Conservation (phyloP, 179 eudicot genomes). For the Nepenthes alata region DNA sequence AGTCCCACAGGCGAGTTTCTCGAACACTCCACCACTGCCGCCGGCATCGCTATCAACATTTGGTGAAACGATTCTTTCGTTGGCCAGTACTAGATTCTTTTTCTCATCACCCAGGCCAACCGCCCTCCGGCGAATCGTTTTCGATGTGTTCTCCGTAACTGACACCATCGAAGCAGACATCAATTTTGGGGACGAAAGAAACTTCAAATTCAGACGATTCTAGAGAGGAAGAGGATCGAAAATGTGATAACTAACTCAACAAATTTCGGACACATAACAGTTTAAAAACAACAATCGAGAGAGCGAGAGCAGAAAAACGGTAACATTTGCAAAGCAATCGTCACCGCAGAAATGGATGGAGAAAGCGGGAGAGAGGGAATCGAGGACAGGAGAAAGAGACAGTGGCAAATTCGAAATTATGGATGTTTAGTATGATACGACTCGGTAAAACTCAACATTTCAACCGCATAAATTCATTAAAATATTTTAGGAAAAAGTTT, state of each 20-base stretch:
- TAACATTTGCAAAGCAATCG: no score
- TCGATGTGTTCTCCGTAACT: conserved; percentile 30
- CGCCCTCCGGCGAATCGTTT: conserved; percentile 37
- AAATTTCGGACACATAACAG: no score
- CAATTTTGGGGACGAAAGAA: not conserved
- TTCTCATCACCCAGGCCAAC: conserved; percentile 33
- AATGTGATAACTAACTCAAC: not conserved
- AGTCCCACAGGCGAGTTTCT: conserved; percentile 1
- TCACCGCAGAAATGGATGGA: no score
- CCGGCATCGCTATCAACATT: conserved; percentile 1
- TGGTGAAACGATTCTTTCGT: conserved; percentile 11
- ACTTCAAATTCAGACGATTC: conserved; percentile 3
- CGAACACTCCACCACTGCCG: conserved; percentile 11
- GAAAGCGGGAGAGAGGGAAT: no score
- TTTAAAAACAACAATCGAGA: no score
- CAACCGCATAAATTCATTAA: no score
- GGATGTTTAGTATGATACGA: no score
- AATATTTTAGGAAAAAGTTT: no score
- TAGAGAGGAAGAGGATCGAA: not conserved
- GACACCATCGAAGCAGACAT: conserved; percentile 57
- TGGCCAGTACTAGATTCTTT: conserved; percentile 14
- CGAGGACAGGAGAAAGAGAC: no score
- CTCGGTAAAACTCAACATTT: no score
- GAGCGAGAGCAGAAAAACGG: no score
- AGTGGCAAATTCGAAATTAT: no score